Evolutionary conservation across 495 filamentous ascomycete genomes (phyloP).

Genomic region (Penicillium bovifimosum): DNA sequence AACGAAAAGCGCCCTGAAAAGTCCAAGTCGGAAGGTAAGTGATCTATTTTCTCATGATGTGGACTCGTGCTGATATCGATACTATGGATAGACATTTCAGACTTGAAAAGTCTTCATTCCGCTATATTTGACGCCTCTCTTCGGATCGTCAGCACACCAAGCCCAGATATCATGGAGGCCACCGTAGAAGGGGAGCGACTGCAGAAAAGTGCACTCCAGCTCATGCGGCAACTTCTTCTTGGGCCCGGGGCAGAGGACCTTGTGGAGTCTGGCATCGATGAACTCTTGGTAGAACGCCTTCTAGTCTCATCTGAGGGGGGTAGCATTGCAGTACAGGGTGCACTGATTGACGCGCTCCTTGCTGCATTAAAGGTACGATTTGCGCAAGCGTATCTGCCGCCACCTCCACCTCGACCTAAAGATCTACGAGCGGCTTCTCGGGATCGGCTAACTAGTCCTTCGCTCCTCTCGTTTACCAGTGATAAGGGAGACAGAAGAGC

Average conservation of each 20-base stretch:
- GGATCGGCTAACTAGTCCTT: conserved; percentile 42
- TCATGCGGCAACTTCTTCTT: conserved; percentile 69
- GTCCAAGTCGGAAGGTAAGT: conserved; percentile 30
- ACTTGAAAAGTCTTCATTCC: conserved; percentile 35
- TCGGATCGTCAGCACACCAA: conserved; percentile 27
- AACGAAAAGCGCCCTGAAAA: conserved; percentile 31
- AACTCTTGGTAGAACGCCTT: conserved; percentile 64
- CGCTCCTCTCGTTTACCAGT: conserved; percentile 44
- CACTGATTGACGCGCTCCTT: conserved; percentile 69
- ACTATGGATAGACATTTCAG: conserved; percentile 21
- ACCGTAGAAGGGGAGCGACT: conserved; percentile 39
- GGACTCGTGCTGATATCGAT: conserved; percentile 2
- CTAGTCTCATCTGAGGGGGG: conserved; percentile 50
- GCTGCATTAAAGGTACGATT: conserved; percentile 63
- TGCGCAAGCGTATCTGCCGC: conserved; percentile 38
- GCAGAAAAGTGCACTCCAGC: conserved; percentile 62
- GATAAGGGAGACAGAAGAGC: conserved; percentile 41
- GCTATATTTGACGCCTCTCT: conserved; percentile 35
- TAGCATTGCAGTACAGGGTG: conserved; percentile 54
- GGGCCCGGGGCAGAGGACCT: conserved; percentile 63
- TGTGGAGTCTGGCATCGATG: conserved; percentile 65
- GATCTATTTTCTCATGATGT: not conserved
- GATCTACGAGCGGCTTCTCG: conserved; percentile 42
- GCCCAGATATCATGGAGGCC: conserved; percentile 2
- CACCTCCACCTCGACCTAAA: conserved; percentile 30